A percentile compares a stretch with the other conserved stretches of the same genome.
These are phyloP conservation scores for Russula griseocarnosa DNA, from an alignment of 768 basidiomycete genomes.

Conservation along the genomic window DNA sequence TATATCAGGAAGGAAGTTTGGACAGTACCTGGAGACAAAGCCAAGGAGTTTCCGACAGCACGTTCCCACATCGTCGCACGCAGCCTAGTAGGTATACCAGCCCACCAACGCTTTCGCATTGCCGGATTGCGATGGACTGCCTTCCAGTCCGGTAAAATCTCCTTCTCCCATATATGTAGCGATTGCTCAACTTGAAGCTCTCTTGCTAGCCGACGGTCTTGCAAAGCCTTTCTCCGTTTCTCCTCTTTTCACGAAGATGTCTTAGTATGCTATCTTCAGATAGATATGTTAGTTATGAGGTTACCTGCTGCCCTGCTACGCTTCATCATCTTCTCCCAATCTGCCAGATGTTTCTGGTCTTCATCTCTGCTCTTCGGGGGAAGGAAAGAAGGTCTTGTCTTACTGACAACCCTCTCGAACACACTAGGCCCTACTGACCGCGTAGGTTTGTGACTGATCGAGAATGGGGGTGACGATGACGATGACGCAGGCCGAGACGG, in stretches of 20 bases:
- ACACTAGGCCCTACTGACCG: conserved; percentile 63
- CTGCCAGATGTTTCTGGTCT: conserved; percentile 77
- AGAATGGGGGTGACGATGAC: conserved; percentile 24
- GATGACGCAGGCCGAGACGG: conserved; percentile 31
- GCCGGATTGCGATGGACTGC: conserved; percentile 60
- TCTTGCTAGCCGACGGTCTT: conserved; percentile 57
- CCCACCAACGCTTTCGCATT: conserved; percentile 80
- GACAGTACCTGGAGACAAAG: conserved; percentile 69
- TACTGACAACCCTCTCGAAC: conserved; percentile 77
- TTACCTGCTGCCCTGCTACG: conserved; percentile 68
- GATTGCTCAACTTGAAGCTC: conserved; percentile 70
- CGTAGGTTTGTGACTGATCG: conserved; percentile 37
- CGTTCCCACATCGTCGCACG: conserved; percentile 79
- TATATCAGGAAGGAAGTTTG: not conserved
- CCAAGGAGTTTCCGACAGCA: conserved; percentile 79
- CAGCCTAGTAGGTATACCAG: conserved; percentile 78
- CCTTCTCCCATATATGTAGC: conserved; percentile 69
- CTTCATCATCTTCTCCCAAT: conserved; percentile 88
- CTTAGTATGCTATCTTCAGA: conserved; percentile 9
- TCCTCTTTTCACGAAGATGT: conserved; percentile 47
- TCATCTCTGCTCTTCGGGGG: conserved; percentile 78
- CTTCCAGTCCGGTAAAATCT: conserved; percentile 80
- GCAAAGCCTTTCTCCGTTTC: conserved; percentile 58
- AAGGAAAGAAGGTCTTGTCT: conserved; percentile 78
- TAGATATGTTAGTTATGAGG: conserved; percentile 26